phyloP scores from a whole-genome alignment of 352 stramenopile species.

The Pythium oligandrum region DNA sequence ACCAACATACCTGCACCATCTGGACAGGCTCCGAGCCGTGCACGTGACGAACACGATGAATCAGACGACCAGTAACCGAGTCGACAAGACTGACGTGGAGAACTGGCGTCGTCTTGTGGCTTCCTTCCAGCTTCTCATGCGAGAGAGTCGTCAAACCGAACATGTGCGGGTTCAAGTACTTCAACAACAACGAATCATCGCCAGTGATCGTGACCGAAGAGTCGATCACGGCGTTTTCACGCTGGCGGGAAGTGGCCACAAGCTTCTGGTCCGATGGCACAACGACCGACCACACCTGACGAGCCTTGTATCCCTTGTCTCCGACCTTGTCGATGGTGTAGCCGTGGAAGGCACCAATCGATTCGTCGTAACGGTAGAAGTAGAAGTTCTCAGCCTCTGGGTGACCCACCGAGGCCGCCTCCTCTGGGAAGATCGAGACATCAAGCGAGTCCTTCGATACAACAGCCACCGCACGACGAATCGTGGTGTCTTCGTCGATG shows the following conservation, averaged over 20 bases:
- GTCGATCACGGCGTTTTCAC: slow-evolving; percentile 62
- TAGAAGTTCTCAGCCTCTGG: slow-evolving; percentile 71
- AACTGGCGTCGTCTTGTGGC: slow-evolving; percentile 30
- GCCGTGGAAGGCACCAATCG: slow-evolving; percentile 39
- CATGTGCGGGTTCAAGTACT: slow-evolving; percentile 98
- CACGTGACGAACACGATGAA: slow-evolving; percentile 88
- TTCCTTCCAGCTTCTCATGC: slow-evolving; percentile 33
- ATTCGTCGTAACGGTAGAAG: slow-evolving; percentile 70
- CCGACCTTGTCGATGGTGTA: slow-evolving; percentile 44
- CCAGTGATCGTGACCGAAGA: slow-evolving; percentile 84
- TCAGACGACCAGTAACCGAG: slow-evolving; percentile 91
- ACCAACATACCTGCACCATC: slow-evolving; percentile 53
- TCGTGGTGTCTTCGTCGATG: slow-evolving; percentile 48
- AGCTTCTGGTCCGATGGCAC: slow-evolving; percentile 52
- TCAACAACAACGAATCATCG: slow-evolving; percentile 95
- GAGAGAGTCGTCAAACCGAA: slow-evolving; percentile 87
- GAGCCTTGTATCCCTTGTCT: slow-evolving; percentile 28
- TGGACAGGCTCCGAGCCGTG: slow-evolving; percentile 63
- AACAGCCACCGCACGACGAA: slow-evolving; percentile 57
- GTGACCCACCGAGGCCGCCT: slow-evolving; percentile 29
- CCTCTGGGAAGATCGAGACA: slow-evolving; percentile 54
- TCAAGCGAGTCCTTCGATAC: slow-evolving; percentile 41
- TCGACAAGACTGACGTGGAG: slow-evolving; percentile 92
- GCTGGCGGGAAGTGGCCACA: slow-evolving; percentile 50
- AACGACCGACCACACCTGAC: slow-evolving; percentile 66